A percentile compares a stretch with the other conserved stretches of the same genome.
phyloP scores from a whole-genome alignment of 495 filamentous ascomycete genomes.

The Amniculicola lignicola region DNA sequence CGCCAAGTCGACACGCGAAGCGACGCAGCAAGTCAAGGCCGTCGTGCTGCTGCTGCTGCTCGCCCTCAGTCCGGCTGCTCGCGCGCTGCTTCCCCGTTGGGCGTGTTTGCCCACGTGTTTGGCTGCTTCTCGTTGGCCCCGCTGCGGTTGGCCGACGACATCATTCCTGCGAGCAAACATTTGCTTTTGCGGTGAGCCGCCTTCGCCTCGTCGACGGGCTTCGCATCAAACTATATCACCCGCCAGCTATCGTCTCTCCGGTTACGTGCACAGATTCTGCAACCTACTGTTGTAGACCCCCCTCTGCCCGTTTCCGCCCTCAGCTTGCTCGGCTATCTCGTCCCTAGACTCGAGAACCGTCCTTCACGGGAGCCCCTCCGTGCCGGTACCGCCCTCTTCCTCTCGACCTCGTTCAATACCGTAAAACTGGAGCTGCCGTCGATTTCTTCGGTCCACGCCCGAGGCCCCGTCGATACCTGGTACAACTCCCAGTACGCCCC shows the following conservation, averaged over 20 bases:
- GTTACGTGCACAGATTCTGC: conserved; percentile 37
- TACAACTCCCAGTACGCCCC: conserved; percentile 70
- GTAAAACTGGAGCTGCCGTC: conserved; percentile 98
- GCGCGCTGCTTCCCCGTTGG: neutral
- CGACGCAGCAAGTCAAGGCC: neutral
- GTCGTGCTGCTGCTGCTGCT: conserved; percentile 1
- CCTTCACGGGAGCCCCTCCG: conserved; percentile 16
- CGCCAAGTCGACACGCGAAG: conserved; percentile 25
- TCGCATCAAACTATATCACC: conserved; percentile 28
- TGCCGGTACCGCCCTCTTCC: conserved; percentile 6
- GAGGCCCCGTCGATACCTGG: conserved; percentile 79
- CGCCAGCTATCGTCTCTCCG: conserved; percentile 28
- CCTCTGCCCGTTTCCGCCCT: conserved; percentile 22
- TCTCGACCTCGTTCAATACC: conserved; percentile 54
- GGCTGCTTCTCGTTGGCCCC: conserved; percentile 21
- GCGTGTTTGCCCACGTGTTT: conserved; percentile 37
- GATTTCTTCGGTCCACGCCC: conserved; percentile 84
- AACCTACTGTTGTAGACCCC: conserved; percentile 35
- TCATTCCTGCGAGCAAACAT: conserved; percentile 33
- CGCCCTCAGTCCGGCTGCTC: conserved; percentile 1
- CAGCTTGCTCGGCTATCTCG: conserved; percentile 25
- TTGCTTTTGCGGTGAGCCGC: conserved; percentile 23
- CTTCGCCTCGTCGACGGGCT: conserved; percentile 9
- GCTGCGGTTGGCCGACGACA: conserved; percentile 9
- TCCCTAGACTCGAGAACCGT: conserved; percentile 30